phyloP scores from a whole-genome alignment of 805 yeast genomes.

The Cyberlindnera samutprakarnensis region DNA sequence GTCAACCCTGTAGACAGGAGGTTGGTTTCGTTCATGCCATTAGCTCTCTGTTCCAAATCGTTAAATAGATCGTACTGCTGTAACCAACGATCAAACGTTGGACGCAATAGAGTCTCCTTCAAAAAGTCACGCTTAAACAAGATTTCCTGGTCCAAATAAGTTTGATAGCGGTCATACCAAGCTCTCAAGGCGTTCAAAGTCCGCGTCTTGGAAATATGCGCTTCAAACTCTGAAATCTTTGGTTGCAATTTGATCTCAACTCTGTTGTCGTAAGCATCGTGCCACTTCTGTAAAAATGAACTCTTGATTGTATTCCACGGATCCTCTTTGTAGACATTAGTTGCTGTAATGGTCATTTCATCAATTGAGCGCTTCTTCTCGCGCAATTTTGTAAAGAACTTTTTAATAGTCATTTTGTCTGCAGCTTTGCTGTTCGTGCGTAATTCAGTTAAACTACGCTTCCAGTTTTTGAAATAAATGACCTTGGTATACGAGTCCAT shows the following conservation, averaged over 20 bases:
- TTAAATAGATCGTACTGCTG: conserved; percentile 4
- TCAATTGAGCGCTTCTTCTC: neutral
- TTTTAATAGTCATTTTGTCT: conserved; percentile 3
- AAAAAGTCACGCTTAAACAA: conserved; percentile 5
- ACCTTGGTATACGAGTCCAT: conserved; percentile 11
- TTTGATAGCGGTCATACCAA: conserved; percentile 9
- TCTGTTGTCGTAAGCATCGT: conserved; percentile 1
- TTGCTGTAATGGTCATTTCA: conserved; percentile 1
- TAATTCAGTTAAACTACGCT: neutral
- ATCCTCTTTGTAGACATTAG: conserved; percentile 2
- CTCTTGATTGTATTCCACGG: neutral
- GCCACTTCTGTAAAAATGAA: conserved; percentile 8
- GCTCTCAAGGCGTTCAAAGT: neutral
- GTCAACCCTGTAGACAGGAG: conserved; percentile 19
- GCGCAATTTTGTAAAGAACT: conserved; percentile 5
- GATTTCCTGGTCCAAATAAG: conserved; percentile 4
- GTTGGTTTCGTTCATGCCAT: conserved; percentile 19
- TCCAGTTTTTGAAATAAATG: conserved; percentile 18
- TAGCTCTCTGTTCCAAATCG: conserved; percentile 16
- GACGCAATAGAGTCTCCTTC: conserved; percentile 1
- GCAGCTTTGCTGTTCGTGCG: conserved; percentile 2
- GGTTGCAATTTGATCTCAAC: conserved; percentile 2
- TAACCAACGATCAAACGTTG: conserved; percentile 12
- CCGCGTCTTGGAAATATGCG: too few species aligned
- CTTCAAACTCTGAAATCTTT: conserved; percentile 1